phyloP scores from a whole-genome alignment of 108 stramenopile species.

The Nitzschia sp. region DNA sequence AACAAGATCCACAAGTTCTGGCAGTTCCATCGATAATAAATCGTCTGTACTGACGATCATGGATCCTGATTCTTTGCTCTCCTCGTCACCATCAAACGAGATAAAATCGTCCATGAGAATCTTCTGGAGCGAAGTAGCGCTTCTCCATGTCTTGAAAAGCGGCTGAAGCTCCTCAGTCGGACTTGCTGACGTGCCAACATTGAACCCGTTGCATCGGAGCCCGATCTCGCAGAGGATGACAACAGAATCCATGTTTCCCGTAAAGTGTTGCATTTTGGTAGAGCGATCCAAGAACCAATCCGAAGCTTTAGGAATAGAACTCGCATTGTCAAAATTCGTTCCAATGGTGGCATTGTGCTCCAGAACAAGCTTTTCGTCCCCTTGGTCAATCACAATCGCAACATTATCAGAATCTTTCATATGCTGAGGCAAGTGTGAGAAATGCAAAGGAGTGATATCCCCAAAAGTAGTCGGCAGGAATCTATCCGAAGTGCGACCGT shows the following conservation, averaged over 20 bases:
- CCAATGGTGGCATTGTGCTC: conserved; percentile 15
- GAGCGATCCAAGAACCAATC: conserved; percentile 50
- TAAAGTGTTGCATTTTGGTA: conserved; percentile 28
- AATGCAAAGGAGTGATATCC: conserved; percentile 16
- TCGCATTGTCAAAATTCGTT: neutral
- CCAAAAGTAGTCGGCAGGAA: conserved; percentile 20
- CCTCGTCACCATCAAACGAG: conserved; percentile 13
- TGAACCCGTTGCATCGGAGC: conserved; percentile 1
- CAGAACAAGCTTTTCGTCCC: conserved; percentile 25
- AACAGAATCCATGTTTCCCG: conserved; percentile 21
- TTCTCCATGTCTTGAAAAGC: conserved; percentile 17
- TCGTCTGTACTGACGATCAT: conserved; percentile 26
- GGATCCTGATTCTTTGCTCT: neutral
- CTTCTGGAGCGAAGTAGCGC: conserved; percentile 11
- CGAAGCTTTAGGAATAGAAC: neutral
- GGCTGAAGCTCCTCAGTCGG: neutral
- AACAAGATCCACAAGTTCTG: conserved; percentile 21
- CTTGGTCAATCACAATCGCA: conserved; percentile 6
- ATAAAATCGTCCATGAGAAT: conserved; percentile 20
- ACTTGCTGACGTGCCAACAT: neutral
- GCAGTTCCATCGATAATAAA: conserved; percentile 19
- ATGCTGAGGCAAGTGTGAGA: conserved; percentile 37
- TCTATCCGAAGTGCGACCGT: neutral
- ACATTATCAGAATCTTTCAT: conserved; percentile 15
- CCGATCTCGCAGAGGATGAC: conserved; percentile 18